These are phyloP conservation scores for Suillus lakei DNA, from an alignment of 768 basidiomycete genomes.

Conservation along the genomic window DNA sequence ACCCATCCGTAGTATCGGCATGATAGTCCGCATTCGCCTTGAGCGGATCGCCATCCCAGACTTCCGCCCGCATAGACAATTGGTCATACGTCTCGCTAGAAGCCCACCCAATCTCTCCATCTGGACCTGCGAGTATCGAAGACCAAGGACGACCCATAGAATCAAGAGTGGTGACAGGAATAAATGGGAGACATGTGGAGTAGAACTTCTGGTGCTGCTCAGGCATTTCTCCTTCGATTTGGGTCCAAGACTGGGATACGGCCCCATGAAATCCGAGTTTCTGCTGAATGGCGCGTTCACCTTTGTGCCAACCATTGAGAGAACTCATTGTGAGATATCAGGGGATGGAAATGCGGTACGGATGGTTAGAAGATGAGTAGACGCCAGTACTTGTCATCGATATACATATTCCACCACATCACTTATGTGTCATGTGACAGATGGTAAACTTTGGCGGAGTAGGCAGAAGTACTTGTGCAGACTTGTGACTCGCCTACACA, in stretches of 20 bases:
- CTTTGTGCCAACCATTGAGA: slow-evolving; percentile 45
- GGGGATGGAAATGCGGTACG: neutral
- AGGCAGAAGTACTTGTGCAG: neutral
- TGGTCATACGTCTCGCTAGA: slow-evolving; percentile 40
- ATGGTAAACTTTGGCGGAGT: too few relatives aligned
- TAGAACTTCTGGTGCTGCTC: slow-evolving; percentile 56
- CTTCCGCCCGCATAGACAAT: slow-evolving; percentile 41
- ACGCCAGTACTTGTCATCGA: neutral
- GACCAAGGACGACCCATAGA: slow-evolving; percentile 58
- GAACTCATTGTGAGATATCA: slow-evolving; percentile 23
- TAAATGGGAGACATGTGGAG: slow-evolving; percentile 52
- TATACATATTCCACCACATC: neutral
- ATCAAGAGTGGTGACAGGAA: slow-evolving; percentile 63
- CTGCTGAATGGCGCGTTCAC: slow-evolving; percentile 55
- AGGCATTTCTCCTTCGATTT: slow-evolving; percentile 52
- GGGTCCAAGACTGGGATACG: slow-evolving; percentile 41
- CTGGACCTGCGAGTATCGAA: slow-evolving; percentile 52
- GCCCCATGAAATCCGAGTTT: slow-evolving; percentile 48
- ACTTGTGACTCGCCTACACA: neutral
- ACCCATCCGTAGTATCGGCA: slow-evolving; percentile 15
- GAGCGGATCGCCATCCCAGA: slow-evolving; percentile 65
- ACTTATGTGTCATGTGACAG: neutral
- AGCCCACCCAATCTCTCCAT: slow-evolving; percentile 52
- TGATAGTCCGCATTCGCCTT: neutral
- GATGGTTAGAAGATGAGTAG: neutral